These are phyloP conservation scores for Grosmannia huntii DNA, from an alignment of 2,329 filamentous ascomycete species.

Conservation along the genomic window DNA sequence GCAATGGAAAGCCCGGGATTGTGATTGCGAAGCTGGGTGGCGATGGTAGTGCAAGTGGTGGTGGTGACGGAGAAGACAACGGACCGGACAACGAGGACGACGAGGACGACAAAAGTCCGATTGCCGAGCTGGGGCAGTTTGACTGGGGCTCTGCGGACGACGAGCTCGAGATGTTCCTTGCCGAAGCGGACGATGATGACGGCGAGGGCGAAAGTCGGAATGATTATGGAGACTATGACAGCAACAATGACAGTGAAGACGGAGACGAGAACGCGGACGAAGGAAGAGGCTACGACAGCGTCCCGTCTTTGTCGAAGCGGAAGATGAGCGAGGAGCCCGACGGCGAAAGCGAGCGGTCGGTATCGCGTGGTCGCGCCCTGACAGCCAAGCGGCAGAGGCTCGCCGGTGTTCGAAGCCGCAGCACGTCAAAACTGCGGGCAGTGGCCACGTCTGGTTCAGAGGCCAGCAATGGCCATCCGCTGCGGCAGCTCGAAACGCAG, in stretches of 20 bases:
- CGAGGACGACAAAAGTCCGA: slow-evolving; percentile 34
- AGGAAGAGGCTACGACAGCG: neutral
- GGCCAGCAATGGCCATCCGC: slow-evolving; percentile 19
- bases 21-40: neutral
- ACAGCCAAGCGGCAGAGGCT: slow-evolving; percentile 39
- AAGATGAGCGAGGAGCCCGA: slow-evolving; percentile 21
- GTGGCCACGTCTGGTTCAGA: slow-evolving; percentile 13
- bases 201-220: slow-evolving; percentile 21
- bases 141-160: slow-evolving; percentile 54
- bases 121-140: slow-evolving; percentile 43
- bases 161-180: slow-evolving; percentile 65
- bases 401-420: slow-evolving; percentile 26
- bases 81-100: slow-evolving; percentile 35
- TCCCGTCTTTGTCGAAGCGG: slow-evolving; percentile 3
- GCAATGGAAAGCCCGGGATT: neutral
- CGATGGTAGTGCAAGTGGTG: neutral
- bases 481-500: slow-evolving; percentile 14
- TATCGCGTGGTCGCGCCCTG: slow-evolving; percentile 22
- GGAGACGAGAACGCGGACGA: slow-evolving; percentile 24
- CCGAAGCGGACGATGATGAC: slow-evolving; percentile 37
- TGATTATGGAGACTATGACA: slow-evolving; percentile 22
- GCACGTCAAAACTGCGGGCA: slow-evolving; percentile 28
- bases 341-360: slow-evolving; percentile 18
- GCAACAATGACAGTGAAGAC: slow-evolving; percentile 23
- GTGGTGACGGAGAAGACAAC: slow-evolving; percentile 21